Percentiles rank a stretch among this genome's conserved stretches.
These are phyloP conservation scores for Coprinopsis sp. DNA, from an alignment of 768 basidiomycete genomes.

Conservation along the genomic window DNA sequence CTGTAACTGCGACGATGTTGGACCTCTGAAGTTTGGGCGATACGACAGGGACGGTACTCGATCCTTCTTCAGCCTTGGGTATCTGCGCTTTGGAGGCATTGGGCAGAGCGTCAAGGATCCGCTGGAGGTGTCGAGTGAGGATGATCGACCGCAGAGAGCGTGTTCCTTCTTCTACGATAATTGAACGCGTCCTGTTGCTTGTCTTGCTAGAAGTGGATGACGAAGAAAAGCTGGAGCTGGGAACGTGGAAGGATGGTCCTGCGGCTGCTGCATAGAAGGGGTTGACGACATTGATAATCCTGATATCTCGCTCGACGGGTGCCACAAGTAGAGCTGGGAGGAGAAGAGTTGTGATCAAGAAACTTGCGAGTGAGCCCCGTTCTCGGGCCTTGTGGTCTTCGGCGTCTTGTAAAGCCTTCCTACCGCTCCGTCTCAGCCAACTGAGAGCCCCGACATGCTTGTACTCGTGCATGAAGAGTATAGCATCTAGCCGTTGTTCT, in stretches of 20 bases:
- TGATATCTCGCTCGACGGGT: conserved; percentile 84
- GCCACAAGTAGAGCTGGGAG: conserved; percentile 77
- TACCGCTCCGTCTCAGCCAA: conserved; percentile 16
- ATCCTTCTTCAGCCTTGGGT: conserved; percentile 36
- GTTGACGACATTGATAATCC: conserved; percentile 82
- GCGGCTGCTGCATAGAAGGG: conserved; percentile 86
- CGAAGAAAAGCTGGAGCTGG: conserved; percentile 12
- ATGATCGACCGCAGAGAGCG: conserved; percentile 60
- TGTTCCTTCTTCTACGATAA: conserved; percentile 58
- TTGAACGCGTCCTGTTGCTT: conserved; percentile 24
- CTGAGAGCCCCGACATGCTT: conserved; percentile 48
- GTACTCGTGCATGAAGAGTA: conserved; percentile 79
- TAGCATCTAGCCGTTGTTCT: conserved; percentile 68
- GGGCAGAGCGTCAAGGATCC: conserved; percentile 78
- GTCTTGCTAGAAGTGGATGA: conserved; percentile 9
- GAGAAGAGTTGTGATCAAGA: conserved; percentile 73
- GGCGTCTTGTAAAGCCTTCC: conserved; percentile 11
- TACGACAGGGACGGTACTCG: conserved; percentile 33
- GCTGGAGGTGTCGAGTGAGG: conserved; percentile 76
- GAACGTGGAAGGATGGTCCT: conserved; percentile 24
- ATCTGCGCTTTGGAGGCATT: conserved; percentile 40
- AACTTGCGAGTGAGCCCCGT: conserved; percentile 58
- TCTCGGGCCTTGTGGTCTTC: conserved; percentile 38
- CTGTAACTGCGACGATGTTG: conserved; percentile 71
- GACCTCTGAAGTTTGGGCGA: conserved; percentile 44